Evolutionary conservation across 345 rosid species (phyloP).

Genomic region (Camelina neglecta): DNA sequence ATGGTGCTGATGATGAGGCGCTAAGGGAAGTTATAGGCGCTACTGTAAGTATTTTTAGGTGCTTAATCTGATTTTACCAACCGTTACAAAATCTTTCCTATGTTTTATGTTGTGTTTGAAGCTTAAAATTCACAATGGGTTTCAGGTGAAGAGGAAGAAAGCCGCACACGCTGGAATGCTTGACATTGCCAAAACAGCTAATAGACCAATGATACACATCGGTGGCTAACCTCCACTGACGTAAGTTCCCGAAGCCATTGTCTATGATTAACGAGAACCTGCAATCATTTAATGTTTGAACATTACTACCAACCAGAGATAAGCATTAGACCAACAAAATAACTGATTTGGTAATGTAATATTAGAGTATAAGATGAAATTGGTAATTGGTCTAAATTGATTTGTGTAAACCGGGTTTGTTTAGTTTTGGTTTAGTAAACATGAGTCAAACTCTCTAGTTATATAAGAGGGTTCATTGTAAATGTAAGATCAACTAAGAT

Average conservation of each 20-base stretch:
- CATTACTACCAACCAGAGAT: neutral
- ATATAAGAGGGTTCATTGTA: too few relatives aligned
- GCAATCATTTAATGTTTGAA: conserved; percentile 1
- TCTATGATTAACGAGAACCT: neutral
- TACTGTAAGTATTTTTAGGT: conserved; percentile 61
- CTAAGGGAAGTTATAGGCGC: conserved; percentile 84
- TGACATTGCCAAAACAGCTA: conserved; percentile 78
- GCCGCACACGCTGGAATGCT: conserved; percentile 87
- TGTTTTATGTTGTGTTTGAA: conserved; percentile 20
- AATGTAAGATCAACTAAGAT: too few relatives aligned
- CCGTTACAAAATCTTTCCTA: neutral
- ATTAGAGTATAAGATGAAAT: too few relatives aligned
- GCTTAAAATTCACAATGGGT: conserved; percentile 6
- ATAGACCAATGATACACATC: conserved; percentile 86
- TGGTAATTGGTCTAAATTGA: too few relatives aligned
- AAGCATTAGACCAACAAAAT: conserved; percentile 6
- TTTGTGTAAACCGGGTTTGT: too few relatives aligned
- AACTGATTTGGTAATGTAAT: neutral
- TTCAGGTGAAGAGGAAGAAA: conserved; percentile 81
- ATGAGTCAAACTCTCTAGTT: too few relatives aligned
- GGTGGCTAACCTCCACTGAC: conserved; percentile 56
- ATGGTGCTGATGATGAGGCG: conserved; percentile 67
- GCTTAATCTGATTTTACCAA: conserved; percentile 14
- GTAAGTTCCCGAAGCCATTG: conserved; percentile 29
- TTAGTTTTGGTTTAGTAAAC: too few relatives aligned